phyloP scores from a whole-genome alignment of 2,329 filamentous ascomycete genomes.

The Coniochaeta ligniaria region DNA sequence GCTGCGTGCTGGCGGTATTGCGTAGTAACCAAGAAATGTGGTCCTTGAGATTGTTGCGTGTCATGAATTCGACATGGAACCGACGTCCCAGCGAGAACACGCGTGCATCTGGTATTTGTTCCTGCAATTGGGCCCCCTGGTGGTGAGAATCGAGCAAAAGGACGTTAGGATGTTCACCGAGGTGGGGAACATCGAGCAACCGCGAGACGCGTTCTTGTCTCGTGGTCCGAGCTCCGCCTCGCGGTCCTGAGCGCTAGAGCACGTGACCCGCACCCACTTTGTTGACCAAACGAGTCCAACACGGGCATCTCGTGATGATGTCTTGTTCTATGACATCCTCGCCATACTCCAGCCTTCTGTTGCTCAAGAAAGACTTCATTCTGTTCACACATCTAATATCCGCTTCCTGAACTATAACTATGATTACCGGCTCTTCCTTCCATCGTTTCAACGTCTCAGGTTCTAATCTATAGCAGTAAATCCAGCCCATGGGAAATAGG shows the following conservation, averaged over 20 bases:
- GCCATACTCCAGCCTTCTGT: no score
- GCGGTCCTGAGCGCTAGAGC: background rate
- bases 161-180: background rate
- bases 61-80: slow-evolving; percentile 46
- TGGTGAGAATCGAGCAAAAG: background rate
- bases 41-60: slow-evolving; percentile 52
- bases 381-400: no score
- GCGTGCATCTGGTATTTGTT: slow-evolving; percentile 13
- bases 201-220: background rate
- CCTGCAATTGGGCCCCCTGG: background rate
- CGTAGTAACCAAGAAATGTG: slow-evolving; percentile 51
- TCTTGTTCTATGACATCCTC: no score
- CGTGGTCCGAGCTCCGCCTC: background rate
- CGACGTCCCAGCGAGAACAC: slow-evolving; percentile 19
- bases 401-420: no score
- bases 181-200: background rate
- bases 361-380: no score
- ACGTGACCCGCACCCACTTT: background rate
- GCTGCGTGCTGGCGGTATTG: slow-evolving; percentile 32
- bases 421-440: background rate
- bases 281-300: no score
- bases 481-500: no score
- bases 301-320: no score
- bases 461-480: no score
- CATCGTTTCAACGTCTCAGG: background rate